These are phyloP conservation scores for Chlamydomonas reinhardtii DNA, from an alignment of 163 green algal species.

Conservation along the genomic window DNA sequence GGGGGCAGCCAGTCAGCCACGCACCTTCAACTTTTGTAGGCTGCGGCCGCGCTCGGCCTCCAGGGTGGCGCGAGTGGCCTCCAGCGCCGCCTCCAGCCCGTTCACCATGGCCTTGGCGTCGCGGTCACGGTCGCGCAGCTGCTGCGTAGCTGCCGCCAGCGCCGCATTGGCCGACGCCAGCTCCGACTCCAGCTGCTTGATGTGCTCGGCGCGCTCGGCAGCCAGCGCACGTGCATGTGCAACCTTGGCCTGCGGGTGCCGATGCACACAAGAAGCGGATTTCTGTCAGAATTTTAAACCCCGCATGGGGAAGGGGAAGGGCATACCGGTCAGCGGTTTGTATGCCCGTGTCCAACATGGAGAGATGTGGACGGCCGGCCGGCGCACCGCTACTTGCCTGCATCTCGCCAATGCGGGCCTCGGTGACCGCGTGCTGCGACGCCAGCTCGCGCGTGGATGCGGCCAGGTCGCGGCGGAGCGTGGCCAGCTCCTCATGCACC, in stretches of 20 bases:
- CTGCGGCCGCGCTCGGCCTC: slow-evolving; percentile 12
- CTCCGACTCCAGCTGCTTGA: slow-evolving; percentile 3
- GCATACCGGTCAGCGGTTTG: too few relatives aligned
- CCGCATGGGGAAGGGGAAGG: too few relatives aligned
- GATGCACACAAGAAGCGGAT: too few relatives aligned
- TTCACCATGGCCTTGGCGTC: slow-evolving; percentile 21
- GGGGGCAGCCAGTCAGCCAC: too few relatives aligned
- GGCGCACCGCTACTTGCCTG: not conserved
- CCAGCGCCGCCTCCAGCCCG: slow-evolving; percentile 26
- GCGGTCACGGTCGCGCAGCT: slow-evolving; percentile 4
- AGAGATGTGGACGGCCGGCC: too few relatives aligned
- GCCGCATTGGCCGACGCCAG: not conserved
- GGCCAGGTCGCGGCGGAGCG: slow-evolving; percentile 17
- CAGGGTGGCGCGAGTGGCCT: slow-evolving; percentile 22
- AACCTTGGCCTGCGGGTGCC: not conserved
- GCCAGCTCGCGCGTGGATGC: slow-evolving; percentile 22
- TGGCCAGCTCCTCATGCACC: slow-evolving; percentile 28
- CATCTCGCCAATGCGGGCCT: slow-evolving; percentile 25
- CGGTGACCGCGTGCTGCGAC: not conserved
- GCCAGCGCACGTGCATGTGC: not conserved
- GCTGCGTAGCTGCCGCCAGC: not conserved
- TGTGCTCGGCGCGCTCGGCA: not conserved
- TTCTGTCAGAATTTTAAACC: too few relatives aligned
- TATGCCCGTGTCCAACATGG: too few relatives aligned
- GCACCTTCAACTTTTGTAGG: slow-evolving; percentile 18